These are phyloP conservation scores for Trifolium subterraneum DNA, from an alignment of 306 rosid genomes.

Conservation along the genomic window DNA sequence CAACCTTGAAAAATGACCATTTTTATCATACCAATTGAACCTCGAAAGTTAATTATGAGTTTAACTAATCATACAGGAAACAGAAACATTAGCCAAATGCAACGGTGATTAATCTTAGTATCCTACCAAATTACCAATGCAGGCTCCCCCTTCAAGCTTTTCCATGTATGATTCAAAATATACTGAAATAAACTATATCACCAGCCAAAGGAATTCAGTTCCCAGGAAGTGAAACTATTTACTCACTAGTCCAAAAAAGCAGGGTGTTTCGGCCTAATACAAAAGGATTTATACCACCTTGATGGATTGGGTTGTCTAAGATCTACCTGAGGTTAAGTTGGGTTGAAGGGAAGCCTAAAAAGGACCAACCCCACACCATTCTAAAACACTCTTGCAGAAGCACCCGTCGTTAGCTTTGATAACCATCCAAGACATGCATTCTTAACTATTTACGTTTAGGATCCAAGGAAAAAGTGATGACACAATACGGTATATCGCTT, in stretches of 20 bases:
- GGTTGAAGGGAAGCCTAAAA: not conserved
- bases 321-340: not conserved
- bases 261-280: not conserved
- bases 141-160: not conserved
- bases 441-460: not conserved
- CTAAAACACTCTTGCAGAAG: not conserved
- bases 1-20: not conserved
- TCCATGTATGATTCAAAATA: not conserved
- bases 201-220: not conserved
- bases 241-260: not conserved
- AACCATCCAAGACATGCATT: not conserved
- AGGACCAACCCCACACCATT: not conserved
- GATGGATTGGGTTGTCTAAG: not conserved
- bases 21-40: not conserved
- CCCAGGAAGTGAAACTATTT: not conserved
- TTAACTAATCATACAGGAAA: not conserved
- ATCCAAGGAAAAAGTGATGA: not conserved
- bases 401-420: not conserved
- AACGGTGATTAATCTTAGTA: too few relatives aligned
- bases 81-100: not conserved
- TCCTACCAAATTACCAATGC: not conserved
- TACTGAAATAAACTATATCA: not conserved
- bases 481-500: conserved; percentile 2
- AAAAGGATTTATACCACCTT: not conserved
- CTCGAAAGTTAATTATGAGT: not conserved